phyloP scores from a whole-genome alignment of 192 early-diverging fungal species.

The Phlyctochytrium bullatum region DNA sequence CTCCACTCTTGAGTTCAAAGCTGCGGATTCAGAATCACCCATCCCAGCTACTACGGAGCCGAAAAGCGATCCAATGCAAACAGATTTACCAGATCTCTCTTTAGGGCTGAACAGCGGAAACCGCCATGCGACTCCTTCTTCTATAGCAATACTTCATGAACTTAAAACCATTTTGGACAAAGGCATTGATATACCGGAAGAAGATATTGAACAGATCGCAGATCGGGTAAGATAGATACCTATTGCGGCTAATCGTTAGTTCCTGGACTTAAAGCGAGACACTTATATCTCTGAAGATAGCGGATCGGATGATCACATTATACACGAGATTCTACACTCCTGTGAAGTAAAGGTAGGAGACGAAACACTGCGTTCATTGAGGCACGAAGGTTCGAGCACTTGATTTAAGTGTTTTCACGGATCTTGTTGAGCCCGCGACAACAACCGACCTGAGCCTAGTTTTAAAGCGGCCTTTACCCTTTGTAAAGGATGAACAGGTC shows the following conservation, averaged over 20 bases:
- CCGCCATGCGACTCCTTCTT: too few species aligned
- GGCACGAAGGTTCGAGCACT: too few species aligned
- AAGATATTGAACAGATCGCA: constrained; percentile 13
- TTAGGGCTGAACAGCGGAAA: too few species aligned
- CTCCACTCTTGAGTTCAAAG: too few species aligned
- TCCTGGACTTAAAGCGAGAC: constrained; percentile 23
- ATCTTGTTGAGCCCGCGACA: constrained; percentile 20
- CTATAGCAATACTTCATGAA: too few species aligned
- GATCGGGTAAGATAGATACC: neutral
- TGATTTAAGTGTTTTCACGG: constrained; percentile 13
- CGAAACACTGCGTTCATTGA: too few species aligned
- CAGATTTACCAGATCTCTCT: too few species aligned
- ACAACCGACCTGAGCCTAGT: constrained; percentile 34
- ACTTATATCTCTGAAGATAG: neutral
- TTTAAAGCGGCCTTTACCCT: constrained; percentile 37
- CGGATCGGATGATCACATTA: constrained; percentile 28
- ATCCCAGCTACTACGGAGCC: too few species aligned
- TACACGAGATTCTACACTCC: constrained; percentile 34
- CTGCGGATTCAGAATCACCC: too few species aligned
- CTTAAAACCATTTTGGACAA: neutral
- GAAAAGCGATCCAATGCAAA: too few species aligned
- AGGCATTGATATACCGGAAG: neutral
- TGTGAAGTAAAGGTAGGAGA: too few species aligned
- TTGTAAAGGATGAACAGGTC: constrained; percentile 26
- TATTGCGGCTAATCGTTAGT: neutral